Evolutionary conservation across 495 filamentous ascomycete genomes (phyloP).

Genomic region (Thermochaetoides thermophila): DNA sequence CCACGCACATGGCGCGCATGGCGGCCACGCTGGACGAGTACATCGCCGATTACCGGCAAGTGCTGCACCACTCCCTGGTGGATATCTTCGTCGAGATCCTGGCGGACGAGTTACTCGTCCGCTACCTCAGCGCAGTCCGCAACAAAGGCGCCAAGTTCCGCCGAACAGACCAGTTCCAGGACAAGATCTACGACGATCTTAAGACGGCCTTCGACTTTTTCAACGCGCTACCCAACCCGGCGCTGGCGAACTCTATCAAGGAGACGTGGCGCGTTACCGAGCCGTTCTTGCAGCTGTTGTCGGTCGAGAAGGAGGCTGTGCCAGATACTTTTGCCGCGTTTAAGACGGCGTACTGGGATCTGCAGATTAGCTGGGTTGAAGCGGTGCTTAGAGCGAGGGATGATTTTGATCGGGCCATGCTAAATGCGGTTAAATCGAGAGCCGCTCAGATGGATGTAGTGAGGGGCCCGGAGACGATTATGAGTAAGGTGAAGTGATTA

Average conservation of each 20-base stretch:
- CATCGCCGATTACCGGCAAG: constrained; percentile 63
- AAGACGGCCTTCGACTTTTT: constrained; percentile 72
- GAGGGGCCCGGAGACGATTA: constrained; percentile 70
- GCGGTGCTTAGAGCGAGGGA: constrained; percentile 72
- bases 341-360: constrained; percentile 81
- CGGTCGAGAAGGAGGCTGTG: constrained; percentile 56
- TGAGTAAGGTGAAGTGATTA: constrained; percentile 81
- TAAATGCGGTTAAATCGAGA: constrained; percentile 71
- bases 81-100: constrained; percentile 87
- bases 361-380: constrained; percentile 95
- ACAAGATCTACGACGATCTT: constrained; percentile 84
- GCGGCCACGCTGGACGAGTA: constrained; percentile 90
- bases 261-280: constrained; percentile 84
- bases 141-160: constrained; percentile 88
- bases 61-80: constrained; percentile 68
- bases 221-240: constrained; percentile 33
- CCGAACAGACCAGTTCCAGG: constrained; percentile 63
- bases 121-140: constrained; percentile 72
- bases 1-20: constrained; percentile 74
- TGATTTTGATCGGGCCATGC: constrained; percentile 83
- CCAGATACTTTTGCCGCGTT: constrained; percentile 68
- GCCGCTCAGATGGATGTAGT: constrained; percentile 71
- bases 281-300: constrained; percentile 59
- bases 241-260: constrained; percentile 48
- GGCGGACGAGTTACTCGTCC: constrained; percentile 71